Evolutionary conservation across 306 rosid species (phyloP).

Genomic region (Parietaria judaica): DNA sequence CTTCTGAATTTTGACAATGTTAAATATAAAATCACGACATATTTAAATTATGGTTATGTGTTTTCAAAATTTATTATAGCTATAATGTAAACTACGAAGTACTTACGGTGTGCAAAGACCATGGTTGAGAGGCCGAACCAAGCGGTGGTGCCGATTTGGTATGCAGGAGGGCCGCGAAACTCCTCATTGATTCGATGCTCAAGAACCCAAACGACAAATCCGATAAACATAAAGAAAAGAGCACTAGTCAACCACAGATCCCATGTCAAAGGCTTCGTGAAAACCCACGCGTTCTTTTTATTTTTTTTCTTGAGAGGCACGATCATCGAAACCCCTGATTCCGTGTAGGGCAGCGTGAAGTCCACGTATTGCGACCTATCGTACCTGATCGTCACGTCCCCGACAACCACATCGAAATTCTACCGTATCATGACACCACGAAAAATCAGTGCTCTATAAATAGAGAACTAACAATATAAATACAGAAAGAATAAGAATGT

Average conservation of each 20-base stretch:
- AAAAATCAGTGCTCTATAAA: too few species aligned
- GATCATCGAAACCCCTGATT: constrained; percentile 53
- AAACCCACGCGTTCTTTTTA: constrained; percentile 46
- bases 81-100: not conserved
- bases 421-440: constrained; percentile 16
- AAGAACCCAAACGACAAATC: constrained; percentile 59
- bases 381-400: constrained; percentile 34
- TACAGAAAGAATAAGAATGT: too few species aligned
- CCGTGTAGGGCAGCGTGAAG: constrained; percentile 60
- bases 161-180: constrained; percentile 41
- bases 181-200: constrained; percentile 49
- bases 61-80: too few species aligned
- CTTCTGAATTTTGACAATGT: too few species aligned
- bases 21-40: too few species aligned
- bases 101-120: constrained; percentile 57
- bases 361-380: constrained; percentile 46
- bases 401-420: constrained; percentile 38
- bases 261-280: constrained; percentile 53
- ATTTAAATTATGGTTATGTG: too few species aligned
- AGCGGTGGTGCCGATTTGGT: constrained; percentile 57
- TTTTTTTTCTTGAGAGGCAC: constrained; percentile 33
- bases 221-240: constrained; percentile 47
- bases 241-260: constrained; percentile 46
- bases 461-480: too few species aligned
- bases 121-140: constrained; percentile 67